Base-by-base conservation (phyloP, 2,329 filamentous ascomycete genomes). In the Nigrospora osmanthi region DNA sequence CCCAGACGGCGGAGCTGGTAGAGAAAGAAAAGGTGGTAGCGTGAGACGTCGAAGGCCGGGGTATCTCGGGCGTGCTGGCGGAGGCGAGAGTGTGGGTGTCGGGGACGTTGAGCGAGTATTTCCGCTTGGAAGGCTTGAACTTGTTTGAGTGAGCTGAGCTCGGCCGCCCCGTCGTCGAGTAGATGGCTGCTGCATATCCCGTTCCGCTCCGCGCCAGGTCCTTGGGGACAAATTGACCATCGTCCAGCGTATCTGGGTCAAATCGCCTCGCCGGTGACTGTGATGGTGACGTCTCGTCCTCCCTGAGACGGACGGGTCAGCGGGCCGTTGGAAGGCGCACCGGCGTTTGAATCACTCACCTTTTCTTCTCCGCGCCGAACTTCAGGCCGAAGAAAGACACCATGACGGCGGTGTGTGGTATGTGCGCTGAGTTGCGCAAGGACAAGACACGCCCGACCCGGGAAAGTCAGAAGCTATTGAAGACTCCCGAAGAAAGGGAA, bases 381-480 rank as follows among this genome's bases (percentile, higher is more conserved):
- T 72, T 78, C 56, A 80, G 62, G 41, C 76, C 75, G 50, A 80
- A 78, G 51, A 80, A 76, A 3, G 77, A 78, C 17, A 80, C 76
- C 77, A 80, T 80, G 39, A 14, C 60, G 40, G 19, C 44, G 34
- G 19, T 23, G 34, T 35, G 34, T 35, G 34, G 34, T 35, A 16
- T 35, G 34, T 16, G 34, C 13, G 34, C 13, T 36, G 23, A 13
- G 12, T 34, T 40, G 23, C 30, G 11, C 34, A 17, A 34, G 19
- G 32, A 42, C 15, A 19, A 14, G 23, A 35, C 28, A 34, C 32
- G 40, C 40, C 33, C 16, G 37, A 30, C 16, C 43, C 7, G 23
- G 9, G 23, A 28, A 28, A 28, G 23, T 6, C 23, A 28, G 10
- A 28, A 28, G 10, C 23, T 28, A 28, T 28, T 28, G 23, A 6